Base-by-base conservation (phyloP, 805 yeast species). In the Candida dajiaensis region DNA sequence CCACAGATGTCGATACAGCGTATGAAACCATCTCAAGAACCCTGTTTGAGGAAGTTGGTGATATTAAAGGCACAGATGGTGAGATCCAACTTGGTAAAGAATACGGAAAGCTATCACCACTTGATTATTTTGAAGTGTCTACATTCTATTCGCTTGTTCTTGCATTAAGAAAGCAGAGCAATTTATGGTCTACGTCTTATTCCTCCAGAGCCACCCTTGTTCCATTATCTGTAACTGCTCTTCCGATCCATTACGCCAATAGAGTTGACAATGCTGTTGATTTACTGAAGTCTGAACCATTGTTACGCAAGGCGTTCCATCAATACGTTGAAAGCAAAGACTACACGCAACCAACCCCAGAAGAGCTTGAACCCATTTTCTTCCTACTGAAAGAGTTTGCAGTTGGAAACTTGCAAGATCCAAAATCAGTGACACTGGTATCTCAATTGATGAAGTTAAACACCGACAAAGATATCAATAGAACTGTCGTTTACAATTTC, bases 401-500 rank as follows among this genome's bases (percentile, higher is more conserved):
- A 3, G 76, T 78, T 7, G 83, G 81, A 0, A 79, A 81, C 41
- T 56, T 75, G 28, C 57, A 66, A 16, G 73, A 77, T 56, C 71
- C 74, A 19, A 69, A 66, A 3, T 61, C 74, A 7, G 80, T 76
- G 44, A 73, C 87, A 0, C 60, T 77, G 20, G 64, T 81, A 16
- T 59, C 77, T 16, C 69, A 68, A 38, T 43, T 69, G 16, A 64
- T 70, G 51, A 61, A 69, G 38, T 44, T 46, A 1, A 40, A 57
- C 5, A 65, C 61, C 40, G 56, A 61, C 18, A 51, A 67, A 38
- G 83, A 78, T 45, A 74, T 79, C 41, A 74, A 84, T 1, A 70
- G 73, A 50, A 72, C 80, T 6, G 56, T 73, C 26, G 79, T 84
- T 1, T 80, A 76, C 55, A 76, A 80, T 23, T 52, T 83, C 21